Evolutionary conservation across 208 protist species (phyloP).

Genomic region (Wallacemonas sp.): DNA sequence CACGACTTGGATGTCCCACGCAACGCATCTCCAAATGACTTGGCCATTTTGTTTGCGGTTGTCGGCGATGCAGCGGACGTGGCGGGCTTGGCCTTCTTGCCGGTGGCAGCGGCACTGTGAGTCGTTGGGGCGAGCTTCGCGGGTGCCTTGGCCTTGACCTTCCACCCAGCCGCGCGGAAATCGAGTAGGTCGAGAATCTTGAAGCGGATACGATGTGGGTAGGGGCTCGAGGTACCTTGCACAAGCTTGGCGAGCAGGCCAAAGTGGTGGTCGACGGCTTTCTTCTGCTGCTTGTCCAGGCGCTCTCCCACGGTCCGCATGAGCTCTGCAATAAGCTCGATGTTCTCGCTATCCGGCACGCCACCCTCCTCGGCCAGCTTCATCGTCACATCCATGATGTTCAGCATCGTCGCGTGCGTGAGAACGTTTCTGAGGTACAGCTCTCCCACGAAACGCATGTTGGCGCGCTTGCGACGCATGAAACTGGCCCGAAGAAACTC

Average conservation of each 20-base stretch:
- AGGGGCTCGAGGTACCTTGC: constrained; percentile 53
- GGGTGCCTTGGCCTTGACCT: constrained; percentile 27
- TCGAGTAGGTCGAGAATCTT: constrained; percentile 89
- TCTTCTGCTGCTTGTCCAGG: constrained; percentile 53
- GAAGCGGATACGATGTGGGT: constrained; percentile 81
- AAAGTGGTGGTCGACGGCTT: constrained; percentile 62
- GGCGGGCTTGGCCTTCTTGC: background rate
- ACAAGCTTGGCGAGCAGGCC: constrained; percentile 41
- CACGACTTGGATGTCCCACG: constrained; percentile 19
- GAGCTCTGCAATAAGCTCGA: constrained; percentile 82
- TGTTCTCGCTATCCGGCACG: constrained; percentile 63
- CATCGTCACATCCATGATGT: constrained; percentile 69
- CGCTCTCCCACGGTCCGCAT: constrained; percentile 71
- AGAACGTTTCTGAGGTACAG: constrained; percentile 81
- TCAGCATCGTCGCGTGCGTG: constrained; percentile 63
- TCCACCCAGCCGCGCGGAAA: constrained; percentile 61
- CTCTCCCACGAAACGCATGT: constrained; percentile 89
- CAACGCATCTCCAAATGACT: constrained; percentile 14
- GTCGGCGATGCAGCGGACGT: background rate
- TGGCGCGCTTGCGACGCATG: constrained; percentile 83
- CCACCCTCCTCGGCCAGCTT: constrained; percentile 33
- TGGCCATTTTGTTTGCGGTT: constrained; percentile 13
- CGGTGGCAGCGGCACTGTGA: background rate
- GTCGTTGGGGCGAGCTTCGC: constrained; percentile 4
- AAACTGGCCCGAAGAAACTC: constrained; percentile 58